A percentile compares a stretch with the other conserved stretches of the same genome.
Conservation (phyloP, 331 rosid species). For the Quercus lobata region DNA sequence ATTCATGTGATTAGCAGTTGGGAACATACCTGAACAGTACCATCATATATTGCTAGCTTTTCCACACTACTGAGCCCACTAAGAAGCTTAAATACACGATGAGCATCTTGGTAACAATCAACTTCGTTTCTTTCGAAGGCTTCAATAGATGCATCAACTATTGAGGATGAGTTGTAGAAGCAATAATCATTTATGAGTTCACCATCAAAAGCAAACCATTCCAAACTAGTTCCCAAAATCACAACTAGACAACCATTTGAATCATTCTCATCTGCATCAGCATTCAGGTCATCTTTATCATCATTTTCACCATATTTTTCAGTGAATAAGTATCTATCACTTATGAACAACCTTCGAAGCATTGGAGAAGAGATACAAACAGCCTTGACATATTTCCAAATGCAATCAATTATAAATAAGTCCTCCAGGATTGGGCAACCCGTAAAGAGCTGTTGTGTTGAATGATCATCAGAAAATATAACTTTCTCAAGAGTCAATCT, state of each 20-base stretch:
- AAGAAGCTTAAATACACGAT: neutral
- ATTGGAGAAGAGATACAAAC: neutral
- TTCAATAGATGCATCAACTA: neutral
- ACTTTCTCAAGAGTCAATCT: too few relatives aligned
- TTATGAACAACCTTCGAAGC: neutral
- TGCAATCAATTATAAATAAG: neutral
- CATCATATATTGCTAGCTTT: neutral
- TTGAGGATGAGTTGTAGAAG: neutral
- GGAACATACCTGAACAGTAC: neutral
- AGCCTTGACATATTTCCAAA: neutral
- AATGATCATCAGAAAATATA: neutral
- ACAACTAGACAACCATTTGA: neutral
- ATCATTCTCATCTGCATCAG: neutral
- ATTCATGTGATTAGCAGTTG: neutral
- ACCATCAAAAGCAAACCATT: neutral
- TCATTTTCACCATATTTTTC: neutral
- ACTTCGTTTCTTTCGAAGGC: neutral
- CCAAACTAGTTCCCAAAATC: neutral
- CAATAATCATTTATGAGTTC: neutral
- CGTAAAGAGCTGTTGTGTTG: neutral
- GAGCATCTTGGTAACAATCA: neutral
- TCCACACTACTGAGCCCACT: neutral
- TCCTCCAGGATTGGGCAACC: neutral
- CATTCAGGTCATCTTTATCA: neutral
- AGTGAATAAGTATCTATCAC: neutral